A percentile compares a stretch with the other conserved stretches of the same genome.
phyloP scores from a whole-genome alignment of 1,139 yeast genomes.

The Arxiozyma heterogenica region DNA sequence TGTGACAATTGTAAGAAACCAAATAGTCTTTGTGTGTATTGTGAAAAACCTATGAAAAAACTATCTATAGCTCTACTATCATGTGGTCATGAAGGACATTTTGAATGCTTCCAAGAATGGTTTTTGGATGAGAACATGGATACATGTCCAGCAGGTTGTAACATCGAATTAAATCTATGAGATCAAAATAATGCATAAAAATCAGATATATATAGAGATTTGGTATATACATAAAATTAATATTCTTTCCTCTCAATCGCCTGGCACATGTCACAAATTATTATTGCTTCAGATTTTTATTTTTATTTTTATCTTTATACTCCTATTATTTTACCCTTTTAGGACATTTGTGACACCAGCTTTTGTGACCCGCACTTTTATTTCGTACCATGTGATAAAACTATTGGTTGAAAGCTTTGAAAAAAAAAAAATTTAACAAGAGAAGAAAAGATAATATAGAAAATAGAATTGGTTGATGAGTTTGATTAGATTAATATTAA shows the following conservation, averaged over 20 bases:
- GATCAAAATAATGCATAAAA: background rate
- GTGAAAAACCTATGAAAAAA: constrained; percentile 72
- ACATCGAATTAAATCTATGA: constrained; percentile 2
- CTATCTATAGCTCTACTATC: constrained; percentile 54
- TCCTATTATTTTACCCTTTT: no score
- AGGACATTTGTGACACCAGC: background rate
- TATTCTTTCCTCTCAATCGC: background rate
- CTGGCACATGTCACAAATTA: background rate
- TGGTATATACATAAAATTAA: no score
- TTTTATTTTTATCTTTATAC: no score
- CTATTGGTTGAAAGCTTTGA: background rate
- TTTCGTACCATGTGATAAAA: background rate
- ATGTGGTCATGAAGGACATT: constrained; percentile 89
- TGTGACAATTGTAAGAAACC: constrained; percentile 60
- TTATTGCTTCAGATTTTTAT: background rate
- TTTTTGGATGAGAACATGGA: constrained; percentile 51
- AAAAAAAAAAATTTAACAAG: background rate
- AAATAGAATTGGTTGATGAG: background rate
- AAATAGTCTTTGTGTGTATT: constrained; percentile 67
- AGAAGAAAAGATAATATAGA: background rate
- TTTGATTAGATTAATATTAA: background rate
- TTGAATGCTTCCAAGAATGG: constrained; percentile 74
- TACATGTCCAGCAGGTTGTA: constrained; percentile 79
- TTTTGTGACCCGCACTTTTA: background rate
- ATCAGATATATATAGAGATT: no score